phyloP scores from a whole-genome alignment of 768 basidiomycete species.

The Boletus vermiculosoides region DNA sequence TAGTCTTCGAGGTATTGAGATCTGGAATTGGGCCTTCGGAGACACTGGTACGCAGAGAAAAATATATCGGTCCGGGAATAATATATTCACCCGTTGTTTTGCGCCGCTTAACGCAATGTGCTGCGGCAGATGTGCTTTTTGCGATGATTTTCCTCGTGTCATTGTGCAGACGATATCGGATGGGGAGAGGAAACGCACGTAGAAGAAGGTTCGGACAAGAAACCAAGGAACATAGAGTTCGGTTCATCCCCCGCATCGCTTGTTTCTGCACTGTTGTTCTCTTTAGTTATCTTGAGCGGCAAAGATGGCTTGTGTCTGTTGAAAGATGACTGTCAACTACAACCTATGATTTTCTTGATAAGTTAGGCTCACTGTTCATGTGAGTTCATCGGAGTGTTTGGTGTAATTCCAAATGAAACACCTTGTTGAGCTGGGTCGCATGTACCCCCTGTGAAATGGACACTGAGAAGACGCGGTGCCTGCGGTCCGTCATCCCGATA shows the following conservation, averaged over 20 bases:
- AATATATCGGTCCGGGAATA: not conserved
- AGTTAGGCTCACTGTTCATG: slow-evolving; percentile 11
- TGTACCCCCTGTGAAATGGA: not conserved
- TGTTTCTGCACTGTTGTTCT: not conserved
- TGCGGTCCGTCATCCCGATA: not conserved
- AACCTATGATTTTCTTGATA: not conserved
- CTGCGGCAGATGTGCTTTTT: not conserved
- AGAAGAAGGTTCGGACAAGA: not conserved
- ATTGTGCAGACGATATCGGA: not conserved
- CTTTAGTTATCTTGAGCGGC: not conserved
- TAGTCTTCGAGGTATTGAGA: not conserved
- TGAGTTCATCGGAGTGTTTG: not conserved
- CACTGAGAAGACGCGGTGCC: not conserved
- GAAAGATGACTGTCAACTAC: not conserved
- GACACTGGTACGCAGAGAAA: not conserved
- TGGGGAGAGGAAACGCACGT: slow-evolving; percentile 16
- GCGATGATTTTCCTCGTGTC: not conserved
- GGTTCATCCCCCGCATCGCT: not conserved
- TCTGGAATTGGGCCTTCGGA: not conserved
- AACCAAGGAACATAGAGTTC: not conserved
- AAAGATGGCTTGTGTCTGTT: slow-evolving; percentile 9
- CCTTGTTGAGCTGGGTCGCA: not conserved
- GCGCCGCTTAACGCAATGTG: slow-evolving; percentile 6
- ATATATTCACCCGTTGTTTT: not conserved
- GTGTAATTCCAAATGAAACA: not conserved